Conservation (phyloP, 2,329 filamentous ascomycete species). For the Clarireedia monteithiana region DNA sequence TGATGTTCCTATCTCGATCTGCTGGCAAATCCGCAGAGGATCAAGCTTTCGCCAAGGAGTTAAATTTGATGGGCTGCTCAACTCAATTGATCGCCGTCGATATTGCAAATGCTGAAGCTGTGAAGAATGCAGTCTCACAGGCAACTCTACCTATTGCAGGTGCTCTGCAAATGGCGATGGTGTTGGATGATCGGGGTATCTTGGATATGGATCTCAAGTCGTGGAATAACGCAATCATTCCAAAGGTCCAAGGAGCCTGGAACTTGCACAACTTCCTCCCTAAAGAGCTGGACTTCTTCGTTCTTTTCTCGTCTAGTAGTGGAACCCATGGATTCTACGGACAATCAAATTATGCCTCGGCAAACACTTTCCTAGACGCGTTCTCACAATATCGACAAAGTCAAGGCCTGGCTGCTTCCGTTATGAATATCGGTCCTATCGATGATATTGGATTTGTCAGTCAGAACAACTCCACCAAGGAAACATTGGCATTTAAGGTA, state of each 20-base stretch:
- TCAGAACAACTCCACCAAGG: not conserved
- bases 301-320: conserved; percentile 30
- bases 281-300: conserved; percentile 30
- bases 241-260: conserved; percentile 46
- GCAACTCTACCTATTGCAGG: not conserved
- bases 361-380: conserved; percentile 7
- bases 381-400: not conserved
- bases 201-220: not conserved
- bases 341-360: conserved; percentile 10
- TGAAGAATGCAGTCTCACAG: not conserved
- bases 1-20: conserved; percentile 1
- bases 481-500: not conserved
- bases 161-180: conserved; percentile 17
- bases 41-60: not conserved
- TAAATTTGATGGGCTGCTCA: conserved; percentile 20
- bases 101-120: not conserved
- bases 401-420: not conserved
- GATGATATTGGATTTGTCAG: not conserved
- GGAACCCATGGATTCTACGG: conserved; percentile 23
- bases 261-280: conserved; percentile 38
- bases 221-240: conserved; percentile 38
- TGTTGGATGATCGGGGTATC: conserved; percentile 22
- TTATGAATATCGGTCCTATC: not conserved
- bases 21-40: not conserved
- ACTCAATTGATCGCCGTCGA: conserved; percentile 34